phyloP scores from a whole-genome alignment of 73 alveolate genomes.

The Paramecium tetraurelia region DNA sequence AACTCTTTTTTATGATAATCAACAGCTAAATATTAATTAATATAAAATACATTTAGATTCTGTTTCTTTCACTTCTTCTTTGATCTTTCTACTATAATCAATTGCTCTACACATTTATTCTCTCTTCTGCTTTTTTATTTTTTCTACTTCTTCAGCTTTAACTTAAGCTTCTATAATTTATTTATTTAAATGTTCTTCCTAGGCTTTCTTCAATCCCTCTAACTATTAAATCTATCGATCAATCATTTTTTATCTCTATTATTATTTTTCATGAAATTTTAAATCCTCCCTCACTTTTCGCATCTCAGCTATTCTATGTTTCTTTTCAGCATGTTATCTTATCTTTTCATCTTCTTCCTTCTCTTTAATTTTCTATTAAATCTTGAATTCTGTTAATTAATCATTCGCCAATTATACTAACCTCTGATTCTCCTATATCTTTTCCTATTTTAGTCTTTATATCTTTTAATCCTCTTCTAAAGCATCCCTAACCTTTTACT shows the following conservation, averaged over 20 bases:
- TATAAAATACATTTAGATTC: slow-evolving; percentile 20
- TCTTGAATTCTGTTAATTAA: neutral
- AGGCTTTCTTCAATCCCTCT: neutral
- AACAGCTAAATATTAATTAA: neutral
- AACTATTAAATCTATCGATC: neutral
- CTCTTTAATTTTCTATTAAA: neutral
- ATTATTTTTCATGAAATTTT: slow-evolving; percentile 2
- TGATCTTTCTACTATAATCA: slow-evolving; percentile 9
- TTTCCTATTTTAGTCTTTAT: neutral
- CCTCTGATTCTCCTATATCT: neutral
- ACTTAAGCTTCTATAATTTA: slow-evolving; percentile 3
- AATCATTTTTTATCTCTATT: slow-evolving; percentile 2
- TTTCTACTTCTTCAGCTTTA: slow-evolving; percentile 43
- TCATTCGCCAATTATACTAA: slow-evolving; percentile 10
- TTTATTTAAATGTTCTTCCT: slow-evolving; percentile 2
- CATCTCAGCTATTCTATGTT: slow-evolving; percentile 25
- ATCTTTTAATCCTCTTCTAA: neutral
- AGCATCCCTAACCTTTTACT: neutral
- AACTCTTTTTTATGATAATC: slow-evolving; percentile 41
- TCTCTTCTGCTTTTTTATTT: slow-evolving; percentile 22
- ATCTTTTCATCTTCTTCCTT: slow-evolving; percentile 25
- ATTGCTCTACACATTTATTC: neutral
- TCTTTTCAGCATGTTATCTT: slow-evolving; percentile 13
- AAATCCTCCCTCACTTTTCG: slow-evolving; percentile 38
- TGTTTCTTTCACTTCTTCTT: slow-evolving; percentile 1